phyloP scores from a whole-genome alignment of 139 green algal genomes.

The Ulvella scutata region DNA sequence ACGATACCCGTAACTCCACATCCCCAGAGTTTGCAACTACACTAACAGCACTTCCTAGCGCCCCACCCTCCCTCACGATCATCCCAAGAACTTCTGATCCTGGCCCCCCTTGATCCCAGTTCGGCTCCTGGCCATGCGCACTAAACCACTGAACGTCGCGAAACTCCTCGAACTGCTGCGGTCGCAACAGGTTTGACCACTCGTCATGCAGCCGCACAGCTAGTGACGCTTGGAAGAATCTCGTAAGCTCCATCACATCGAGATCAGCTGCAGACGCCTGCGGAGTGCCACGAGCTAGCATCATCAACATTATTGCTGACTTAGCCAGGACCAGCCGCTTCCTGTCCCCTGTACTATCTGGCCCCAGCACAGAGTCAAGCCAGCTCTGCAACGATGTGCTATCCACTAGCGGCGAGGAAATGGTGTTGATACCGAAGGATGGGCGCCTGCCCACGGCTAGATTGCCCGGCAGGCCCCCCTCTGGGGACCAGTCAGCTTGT shows the following conservation, averaged over 20 bases:
- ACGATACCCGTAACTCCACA: neutral
- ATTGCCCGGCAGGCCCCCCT: slow-evolving; percentile 19
- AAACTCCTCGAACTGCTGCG: neutral
- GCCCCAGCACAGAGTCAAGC: neutral
- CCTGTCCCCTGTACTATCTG: neutral
- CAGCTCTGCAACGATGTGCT: neutral
- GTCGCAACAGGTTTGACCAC: neutral
- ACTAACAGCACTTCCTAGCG: neutral
- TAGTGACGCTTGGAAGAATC: neutral
- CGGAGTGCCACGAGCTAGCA: neutral
- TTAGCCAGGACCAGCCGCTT: neutral
- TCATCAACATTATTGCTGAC: neutral
- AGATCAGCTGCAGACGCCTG: neutral
- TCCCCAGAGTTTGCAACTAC: neutral
- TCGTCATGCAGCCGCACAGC: neutral
- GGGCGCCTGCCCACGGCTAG: slow-evolving; percentile 12
- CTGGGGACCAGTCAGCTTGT: slow-evolving; percentile 3
- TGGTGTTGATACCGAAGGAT: neutral
- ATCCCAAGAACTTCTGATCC: neutral
- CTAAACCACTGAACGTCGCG: neutral
- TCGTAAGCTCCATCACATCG: neutral
- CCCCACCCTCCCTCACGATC: neutral
- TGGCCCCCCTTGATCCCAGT: neutral
- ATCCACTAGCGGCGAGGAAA: neutral
- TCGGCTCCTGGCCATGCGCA: neutral